Base-by-base conservation (phyloP, 768 basidiomycete genomes). In the Tulasnella sp. region DNA sequence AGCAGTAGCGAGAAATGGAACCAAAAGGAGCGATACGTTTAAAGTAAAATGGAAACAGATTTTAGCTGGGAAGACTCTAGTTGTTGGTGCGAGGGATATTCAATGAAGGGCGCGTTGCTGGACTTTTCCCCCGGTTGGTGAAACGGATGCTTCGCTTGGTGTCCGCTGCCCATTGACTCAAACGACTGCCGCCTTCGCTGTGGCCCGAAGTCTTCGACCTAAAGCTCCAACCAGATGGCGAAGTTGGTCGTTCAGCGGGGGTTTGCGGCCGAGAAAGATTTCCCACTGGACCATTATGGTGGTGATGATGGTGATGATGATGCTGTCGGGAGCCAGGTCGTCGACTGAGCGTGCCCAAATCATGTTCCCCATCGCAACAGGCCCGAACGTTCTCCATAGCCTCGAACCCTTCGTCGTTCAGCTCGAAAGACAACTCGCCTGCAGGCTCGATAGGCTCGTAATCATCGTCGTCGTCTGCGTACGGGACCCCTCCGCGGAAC, bases 341-440 rank as follows among this genome's bases (percentile, higher is more conserved):
- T 86, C 84, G 54, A 8, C 75, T 74, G 52, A 81, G 74, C 77
- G 87, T 88, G 0, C 93, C 93, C 22, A 96, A 93, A 0, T 93
- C 94, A 82, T 96, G 94, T 72, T 89, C 86, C 25, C 93, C 93
- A 81, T 94, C 93, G 80, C 93, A 95, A 82, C 93, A 95, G 0
- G 92, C 95, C 31, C 97, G 88, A 29, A 98, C 96, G 80, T 99
- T 98, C 85, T 98, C 96, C 74, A 99, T 83, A 0, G 95, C 96
- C 80, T 98, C 96, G 81, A 89, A 99, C 29, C 86, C 86, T 25
- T 90, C 91, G 25, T 89, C 92, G 79, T 96, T 91, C 39, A 95
- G 84, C 83, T 96, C 93, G 80, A 96, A 93, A 80, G 93, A 92
- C 0, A 92, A 84, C 29, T 91, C 93, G 2, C 89, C 89, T 54